Base-by-base conservation (phyloP, 2,329 filamentous ascomycete species). In the Calonectria henricotiae region DNA sequence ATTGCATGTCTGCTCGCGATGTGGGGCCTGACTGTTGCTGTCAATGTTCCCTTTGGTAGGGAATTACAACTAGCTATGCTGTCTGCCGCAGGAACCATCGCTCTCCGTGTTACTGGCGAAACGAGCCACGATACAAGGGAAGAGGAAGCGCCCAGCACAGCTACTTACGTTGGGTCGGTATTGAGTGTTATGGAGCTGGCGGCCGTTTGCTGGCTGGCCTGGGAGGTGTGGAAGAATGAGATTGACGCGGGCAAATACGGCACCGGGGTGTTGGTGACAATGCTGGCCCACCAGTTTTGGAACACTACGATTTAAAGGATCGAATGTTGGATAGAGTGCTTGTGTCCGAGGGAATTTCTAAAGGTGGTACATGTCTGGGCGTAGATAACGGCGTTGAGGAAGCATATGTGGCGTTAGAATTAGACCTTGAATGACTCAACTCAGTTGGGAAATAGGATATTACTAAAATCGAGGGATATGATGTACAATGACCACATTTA, bases 201-300 rank as follows among this genome's bases (percentile, higher is more conserved):
- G 0, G 77, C 76, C 15, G 67, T 82, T 1, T 83, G 81, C 68
- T 82, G 80, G 80, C 73, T 81, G 5, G 80, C 72, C 1, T 80
- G 77, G 71, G 74, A 80, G 58, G 74, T 78, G 9, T 83, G 79
- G 77, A 75, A 73, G 43, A 74, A 71, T 3, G 71, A 74, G 7
- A 41, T 67, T 5, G 73, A 77, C 4, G 73, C 78, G 11, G 74
- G 70, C 0, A 71, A 66, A 54, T 79, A 80, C 37, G 81, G 81
- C 8, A 51, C 75, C 1, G 79, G 72, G 4, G 72, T 80, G 25
- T 66, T 83, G 68, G 74, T 70, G 4, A 65, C 72, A 6, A 82
- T 82, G 80, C 67, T 82, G n/a, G 79, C 72, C 1, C 81, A 82
- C 46, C 78, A 80, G 67, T 68, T 77, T 65, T 77, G 75, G 76